Evolutionary conservation across 768 basidiomycete species (phyloP).

Genomic region (Pleurotus cornucopiae): DNA sequence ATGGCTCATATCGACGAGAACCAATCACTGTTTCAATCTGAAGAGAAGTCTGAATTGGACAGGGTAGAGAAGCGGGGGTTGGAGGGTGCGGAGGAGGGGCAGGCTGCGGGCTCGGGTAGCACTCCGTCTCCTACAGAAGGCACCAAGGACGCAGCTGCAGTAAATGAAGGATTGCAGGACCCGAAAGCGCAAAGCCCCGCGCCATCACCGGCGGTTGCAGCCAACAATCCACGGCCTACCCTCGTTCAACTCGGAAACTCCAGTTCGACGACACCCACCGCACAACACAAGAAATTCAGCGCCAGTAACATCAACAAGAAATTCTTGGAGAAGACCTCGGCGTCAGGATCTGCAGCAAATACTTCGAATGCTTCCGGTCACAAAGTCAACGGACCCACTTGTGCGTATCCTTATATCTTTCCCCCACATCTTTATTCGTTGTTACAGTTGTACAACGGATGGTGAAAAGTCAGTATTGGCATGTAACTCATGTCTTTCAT

Average conservation of each 20-base stretch:
- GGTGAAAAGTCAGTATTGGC: conserved; percentile 6
- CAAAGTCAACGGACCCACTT: conserved; percentile 44
- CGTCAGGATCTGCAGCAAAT: conserved; percentile 43
- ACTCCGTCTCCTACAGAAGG: background rate
- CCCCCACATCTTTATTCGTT: background rate
- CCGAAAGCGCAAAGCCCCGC: conserved; percentile 5
- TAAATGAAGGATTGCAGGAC: background rate
- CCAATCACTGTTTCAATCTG: conserved; percentile 30
- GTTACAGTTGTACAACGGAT: conserved; percentile 4
- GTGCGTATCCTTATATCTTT: conserved; percentile 34
- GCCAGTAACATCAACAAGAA: conserved; percentile 94
- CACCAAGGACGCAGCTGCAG: background rate
- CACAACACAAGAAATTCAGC: conserved; percentile 80
- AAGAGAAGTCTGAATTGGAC: conserved; percentile 31
- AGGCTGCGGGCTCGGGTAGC: background rate
- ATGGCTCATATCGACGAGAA: conserved; percentile 67
- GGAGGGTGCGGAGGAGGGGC: conserved; percentile 19
- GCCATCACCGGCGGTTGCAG: conserved; percentile 7
- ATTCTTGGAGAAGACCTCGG: conserved; percentile 86
- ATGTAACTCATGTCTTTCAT: conserved; percentile 9
- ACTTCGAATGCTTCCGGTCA: conserved; percentile 36
- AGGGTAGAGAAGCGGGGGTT: conserved; percentile 30
- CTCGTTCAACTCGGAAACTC: conserved; percentile 41
- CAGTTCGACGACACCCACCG: conserved; percentile 27
- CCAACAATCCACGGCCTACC: conserved; percentile 31